Base-by-base conservation (phyloP, 805 yeast species). In the Jamesozyma piceae region DNA sequence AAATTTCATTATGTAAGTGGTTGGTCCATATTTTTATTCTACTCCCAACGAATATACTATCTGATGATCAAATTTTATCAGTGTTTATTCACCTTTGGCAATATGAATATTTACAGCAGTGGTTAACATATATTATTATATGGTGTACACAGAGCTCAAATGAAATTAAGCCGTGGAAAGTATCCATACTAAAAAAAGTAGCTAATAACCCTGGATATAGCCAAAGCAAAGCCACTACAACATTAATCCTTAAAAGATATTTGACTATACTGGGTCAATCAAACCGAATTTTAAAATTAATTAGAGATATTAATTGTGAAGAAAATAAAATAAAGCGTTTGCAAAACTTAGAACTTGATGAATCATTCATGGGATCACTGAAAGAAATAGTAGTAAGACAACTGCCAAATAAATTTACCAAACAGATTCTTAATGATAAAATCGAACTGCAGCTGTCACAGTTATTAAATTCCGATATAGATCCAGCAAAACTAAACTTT, bases 31-130 rank as follows among this genome's bases (percentile, higher is more conserved):
- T 63, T 0, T 55, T 51, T 37, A 46, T 54, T 29, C 45, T 62
- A 2, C 48, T 59, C 11, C 54, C 53, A 9, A 52, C 53, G 17
- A 35, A 38, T 6, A 36, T 20, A 2, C n/a, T 52, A 9, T 24
- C 28, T 8, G 50, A 53, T 14, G 48, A 43, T 1, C 39, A 41
- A 18, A 29, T 54, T 3, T 55, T 55, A 36, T 60, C 68, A 2
- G 18, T 59, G 9, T 52, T 65, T 47, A 53, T 66, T 39, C 63
- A 66, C 34, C 52, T 58, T 18, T 52, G 70, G 54, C 63, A 62
- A 42, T 63, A 52, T 38, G 65, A 60, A n/a, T 66, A 49, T 42
- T 40, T 67, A 2, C 63, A 67, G 43, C 48, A 56, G 3, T 54
- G 62, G 49, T 43, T 66, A 19, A 61, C 69, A 1, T 61, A 60